Conservation (phyloP, 2,329 filamentous ascomycete species). For the Monilinia polystroma region DNA sequence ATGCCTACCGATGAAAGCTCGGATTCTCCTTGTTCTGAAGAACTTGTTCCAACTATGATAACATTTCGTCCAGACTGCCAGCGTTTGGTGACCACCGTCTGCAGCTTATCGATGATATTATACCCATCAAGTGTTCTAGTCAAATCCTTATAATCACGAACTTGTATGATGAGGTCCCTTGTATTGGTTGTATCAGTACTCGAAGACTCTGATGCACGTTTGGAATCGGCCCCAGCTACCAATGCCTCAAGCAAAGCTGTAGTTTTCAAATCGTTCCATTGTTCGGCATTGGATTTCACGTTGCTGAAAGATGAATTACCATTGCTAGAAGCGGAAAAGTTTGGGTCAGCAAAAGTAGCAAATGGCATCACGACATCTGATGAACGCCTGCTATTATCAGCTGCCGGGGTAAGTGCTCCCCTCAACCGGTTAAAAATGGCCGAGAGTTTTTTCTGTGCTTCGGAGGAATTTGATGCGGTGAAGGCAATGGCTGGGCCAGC, state of each 20-base stretch:
- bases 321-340: slow-evolving; percentile 21
- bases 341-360: slow-evolving; percentile 14
- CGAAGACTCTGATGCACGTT: slow-evolving; percentile 38
- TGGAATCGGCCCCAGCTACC: slow-evolving; percentile 48
- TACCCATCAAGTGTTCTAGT: slow-evolving; percentile 66
- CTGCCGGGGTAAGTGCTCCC: background rate
- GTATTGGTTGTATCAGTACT: slow-evolving; percentile 26
- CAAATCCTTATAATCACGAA: slow-evolving; percentile 80
- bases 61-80: slow-evolving; percentile 71
- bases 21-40: slow-evolving; percentile 51
- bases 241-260: slow-evolving; percentile 57
- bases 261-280: slow-evolving; percentile 63
- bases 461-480: slow-evolving; percentile 12
- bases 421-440: slow-evolving; percentile 15
- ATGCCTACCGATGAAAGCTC: slow-evolving; percentile 44
- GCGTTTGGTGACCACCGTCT: slow-evolving; percentile 67
- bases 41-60: slow-evolving; percentile 76
- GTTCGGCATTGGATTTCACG: slow-evolving; percentile 40
- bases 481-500: slow-evolving; percentile 13
- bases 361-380: slow-evolving; percentile 20
- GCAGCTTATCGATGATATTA: slow-evolving; percentile 67
- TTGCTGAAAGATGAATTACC: slow-evolving; percentile 16
- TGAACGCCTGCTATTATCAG: slow-evolving; percentile 9
- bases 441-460: slow-evolving; percentile 16
- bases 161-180: slow-evolving; percentile 59